A percentile compares a stretch with the other conserved stretches of the same genome.
Conservation (phyloP, 495 filamentous ascomycete genomes). For the Amphirosellinia nigrospora region DNA sequence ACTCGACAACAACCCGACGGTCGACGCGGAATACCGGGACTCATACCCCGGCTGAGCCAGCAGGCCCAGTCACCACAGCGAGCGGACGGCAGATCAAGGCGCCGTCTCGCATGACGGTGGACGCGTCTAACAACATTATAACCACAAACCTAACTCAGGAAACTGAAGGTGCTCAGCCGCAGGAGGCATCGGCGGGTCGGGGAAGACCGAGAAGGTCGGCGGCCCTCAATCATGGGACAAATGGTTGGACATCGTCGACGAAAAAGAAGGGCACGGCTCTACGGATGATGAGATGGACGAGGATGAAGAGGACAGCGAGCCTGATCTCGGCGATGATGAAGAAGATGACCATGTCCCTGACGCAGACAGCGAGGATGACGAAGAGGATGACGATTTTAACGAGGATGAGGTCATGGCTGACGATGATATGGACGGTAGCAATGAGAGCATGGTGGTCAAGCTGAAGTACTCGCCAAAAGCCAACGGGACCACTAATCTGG, state of each 20-base stretch:
- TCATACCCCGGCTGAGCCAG: constrained; percentile 70
- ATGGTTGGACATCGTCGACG: constrained; percentile 52
- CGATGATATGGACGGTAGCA: constrained; percentile 58
- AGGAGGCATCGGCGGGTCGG: constrained; percentile 37
- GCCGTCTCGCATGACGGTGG: constrained; percentile 78
- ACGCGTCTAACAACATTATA: constrained; percentile 55
- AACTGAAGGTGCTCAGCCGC: constrained; percentile 36
- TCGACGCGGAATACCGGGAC: constrained; percentile 77
- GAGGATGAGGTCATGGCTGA: constrained; percentile 63
- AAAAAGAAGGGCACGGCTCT: constrained; percentile 71
- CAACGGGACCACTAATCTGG: constrained; percentile 29
- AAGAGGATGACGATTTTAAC: constrained; percentile 60
- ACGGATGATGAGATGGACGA: constrained; percentile 76
- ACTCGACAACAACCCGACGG: constrained; percentile 67
- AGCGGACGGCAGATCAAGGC: constrained; percentile 88
- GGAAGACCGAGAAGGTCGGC: constrained; percentile 49
- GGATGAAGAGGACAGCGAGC: constrained; percentile 61
- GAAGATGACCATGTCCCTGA: constrained; percentile 60
- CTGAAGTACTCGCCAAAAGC: constrained; percentile 49
- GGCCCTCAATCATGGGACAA: constrained; percentile 49
- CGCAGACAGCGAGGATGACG: constrained; percentile 50
- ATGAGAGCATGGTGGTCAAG: constrained; percentile 68
- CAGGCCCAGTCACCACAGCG: constrained; percentile 83
- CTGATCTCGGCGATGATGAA: constrained; percentile 68
- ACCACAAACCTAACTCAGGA: constrained; percentile 45